Conservation (phyloP, 2,329 filamentous ascomycete species). For the Aspergillus aculeatinus region DNA sequence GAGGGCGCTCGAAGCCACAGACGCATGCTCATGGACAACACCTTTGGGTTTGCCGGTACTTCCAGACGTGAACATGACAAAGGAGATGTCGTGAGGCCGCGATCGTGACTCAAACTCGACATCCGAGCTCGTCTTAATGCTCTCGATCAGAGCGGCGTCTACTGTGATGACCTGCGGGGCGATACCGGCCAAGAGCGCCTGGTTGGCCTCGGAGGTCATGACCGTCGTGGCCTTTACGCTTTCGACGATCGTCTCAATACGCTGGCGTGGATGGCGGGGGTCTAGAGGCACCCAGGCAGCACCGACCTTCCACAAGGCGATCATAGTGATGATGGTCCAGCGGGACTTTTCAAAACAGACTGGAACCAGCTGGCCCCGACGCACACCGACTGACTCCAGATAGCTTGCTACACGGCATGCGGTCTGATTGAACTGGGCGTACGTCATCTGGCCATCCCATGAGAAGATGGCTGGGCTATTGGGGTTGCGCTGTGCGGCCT, state of each 20-base stretch:
- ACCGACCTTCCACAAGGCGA: constrained; percentile 13
- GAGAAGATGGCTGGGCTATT: constrained; percentile 6
- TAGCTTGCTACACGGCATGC: constrained; percentile 10
- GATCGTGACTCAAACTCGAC: background rate
- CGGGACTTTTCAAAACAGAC: constrained; percentile 14
- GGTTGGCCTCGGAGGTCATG: background rate
- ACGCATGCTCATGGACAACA: constrained; percentile 41
- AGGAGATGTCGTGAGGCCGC: background rate
- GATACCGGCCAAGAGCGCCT: background rate
- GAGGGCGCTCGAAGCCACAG: background rate
- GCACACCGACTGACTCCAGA: constrained; percentile 6
- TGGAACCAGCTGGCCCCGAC: constrained; percentile 8
- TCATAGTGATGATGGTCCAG: constrained; percentile 15
- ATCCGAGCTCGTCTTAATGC: background rate
- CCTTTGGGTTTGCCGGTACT: constrained; percentile 60
- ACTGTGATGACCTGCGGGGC: background rate
- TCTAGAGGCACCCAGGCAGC: constrained; percentile 5
- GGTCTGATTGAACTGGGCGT: constrained; percentile 10
- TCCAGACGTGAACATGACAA: constrained; percentile 52
- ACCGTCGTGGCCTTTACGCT: background rate
- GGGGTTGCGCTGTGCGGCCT: constrained; percentile 4
- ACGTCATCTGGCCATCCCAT: constrained; percentile 16
- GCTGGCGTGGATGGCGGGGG: background rate
- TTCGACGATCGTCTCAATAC: background rate
- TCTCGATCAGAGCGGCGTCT: background rate